A percentile compares a stretch with the other conserved stretches of the same genome.
Conservation (phyloP, 192 early-diverging fungal species). For the Backusella macrospora region DNA sequence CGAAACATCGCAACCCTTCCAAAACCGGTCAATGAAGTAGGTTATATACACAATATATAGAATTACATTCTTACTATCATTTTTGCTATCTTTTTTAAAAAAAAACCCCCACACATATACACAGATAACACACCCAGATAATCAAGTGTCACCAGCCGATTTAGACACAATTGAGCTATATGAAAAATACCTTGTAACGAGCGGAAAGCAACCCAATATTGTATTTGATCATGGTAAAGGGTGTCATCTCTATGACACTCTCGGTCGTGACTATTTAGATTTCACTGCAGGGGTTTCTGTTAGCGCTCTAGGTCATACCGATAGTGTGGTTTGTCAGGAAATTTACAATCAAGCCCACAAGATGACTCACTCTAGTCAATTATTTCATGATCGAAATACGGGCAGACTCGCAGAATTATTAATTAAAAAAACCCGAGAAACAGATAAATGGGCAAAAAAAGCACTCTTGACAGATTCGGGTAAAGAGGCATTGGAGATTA, state of each 20-base stretch:
- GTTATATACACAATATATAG: background rate
- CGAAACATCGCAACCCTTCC: background rate
- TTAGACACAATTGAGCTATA: background rate
- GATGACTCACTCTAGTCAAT: constrained; percentile 84
- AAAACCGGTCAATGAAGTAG: background rate
- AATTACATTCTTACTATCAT: too few relatives aligned
- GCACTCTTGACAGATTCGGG: background rate
- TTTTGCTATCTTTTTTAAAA: background rate
- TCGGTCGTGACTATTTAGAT: constrained; percentile 79
- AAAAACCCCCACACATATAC: background rate
- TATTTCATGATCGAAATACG: constrained; percentile 87
- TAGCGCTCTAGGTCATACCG: constrained; percentile 86
- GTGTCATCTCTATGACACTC: constrained; percentile 72
- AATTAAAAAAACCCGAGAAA: constrained; percentile 7
- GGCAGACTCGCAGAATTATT: constrained; percentile 64
- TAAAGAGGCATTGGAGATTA: background rate
- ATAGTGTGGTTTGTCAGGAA: constrained; percentile 66
- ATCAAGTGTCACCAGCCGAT: background rate
- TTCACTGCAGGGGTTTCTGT: constrained; percentile 93
- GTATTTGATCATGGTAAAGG: constrained; percentile 84
- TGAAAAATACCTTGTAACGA: background rate
- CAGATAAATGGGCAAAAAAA: constrained; percentile 28
- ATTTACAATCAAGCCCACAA: constrained; percentile 80
- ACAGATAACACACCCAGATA: constrained; percentile 3
- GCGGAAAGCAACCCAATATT: constrained; percentile 51